phyloP scores from a whole-genome alignment of 2,329 filamentous ascomycete genomes.

The Cryphonectria naterciae region DNA sequence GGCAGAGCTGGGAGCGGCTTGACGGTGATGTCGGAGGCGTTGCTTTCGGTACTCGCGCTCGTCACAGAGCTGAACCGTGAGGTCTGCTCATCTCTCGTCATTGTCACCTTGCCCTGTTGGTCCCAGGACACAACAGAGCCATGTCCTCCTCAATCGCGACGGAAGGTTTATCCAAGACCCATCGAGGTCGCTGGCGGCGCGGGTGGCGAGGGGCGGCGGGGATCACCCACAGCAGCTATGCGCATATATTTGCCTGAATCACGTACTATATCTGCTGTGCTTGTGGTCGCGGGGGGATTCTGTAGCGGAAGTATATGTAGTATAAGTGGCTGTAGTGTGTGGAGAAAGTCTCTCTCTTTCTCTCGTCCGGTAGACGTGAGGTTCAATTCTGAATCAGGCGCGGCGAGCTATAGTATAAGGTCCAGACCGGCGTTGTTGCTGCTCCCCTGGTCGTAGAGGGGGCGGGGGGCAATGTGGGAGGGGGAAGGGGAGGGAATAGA shows the following conservation, averaged over 20 bases:
- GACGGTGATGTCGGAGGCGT: constrained; percentile 68
- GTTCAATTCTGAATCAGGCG: not conserved
- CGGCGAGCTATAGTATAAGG: constrained; percentile 15
- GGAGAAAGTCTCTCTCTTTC: not conserved
- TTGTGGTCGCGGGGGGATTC: not conserved
- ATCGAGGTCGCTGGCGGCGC: constrained; percentile 22
- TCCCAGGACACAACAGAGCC: constrained; percentile 28
- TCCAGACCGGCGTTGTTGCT: not conserved
- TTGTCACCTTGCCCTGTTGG: constrained; percentile 46
- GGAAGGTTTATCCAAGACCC: constrained; percentile 20
- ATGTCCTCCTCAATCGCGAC: constrained; percentile 25
- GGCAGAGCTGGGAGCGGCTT: constrained; percentile 47
- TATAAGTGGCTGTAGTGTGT: not conserved
- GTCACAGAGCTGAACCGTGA: constrained; percentile 69
- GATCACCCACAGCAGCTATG: not conserved
- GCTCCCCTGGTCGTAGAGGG: not conserved
- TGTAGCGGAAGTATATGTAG: not conserved
- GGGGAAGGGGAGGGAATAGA: not conserved
- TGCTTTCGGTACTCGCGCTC: constrained; percentile 69
- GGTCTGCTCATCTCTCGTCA: constrained; percentile 69
- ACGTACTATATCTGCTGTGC: not conserved
- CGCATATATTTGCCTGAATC: not conserved
- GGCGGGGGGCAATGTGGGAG: not conserved
- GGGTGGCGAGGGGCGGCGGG: not conserved
- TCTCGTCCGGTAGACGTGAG: not conserved